Base-by-base conservation (phyloP, 2,329 filamentous ascomycete species). In the Aspergillus transmontanensis region DNA sequence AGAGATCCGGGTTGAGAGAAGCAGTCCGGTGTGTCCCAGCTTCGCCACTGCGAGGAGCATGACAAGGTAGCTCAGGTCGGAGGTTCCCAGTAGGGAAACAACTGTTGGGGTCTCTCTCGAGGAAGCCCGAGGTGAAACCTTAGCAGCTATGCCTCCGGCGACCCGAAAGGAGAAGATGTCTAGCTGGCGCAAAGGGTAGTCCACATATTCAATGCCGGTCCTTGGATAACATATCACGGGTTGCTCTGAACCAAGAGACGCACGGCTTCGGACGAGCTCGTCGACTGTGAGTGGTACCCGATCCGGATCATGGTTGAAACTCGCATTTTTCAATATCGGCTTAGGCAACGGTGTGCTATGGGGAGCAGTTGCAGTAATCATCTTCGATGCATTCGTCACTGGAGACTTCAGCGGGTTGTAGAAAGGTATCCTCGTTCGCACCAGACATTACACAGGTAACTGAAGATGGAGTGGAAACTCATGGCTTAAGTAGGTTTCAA, bases 1-100 rank as follows among this genome's bases (percentile, higher is more conserved):
- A 2, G 85, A 80, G 2, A 87, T 78, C 7, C 86, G 76, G 2
- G 83, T 85, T 0, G 85, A 87, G 2, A 88, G 76, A 39, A 87
- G 80, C 1, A 88, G 73, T 2, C 82, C 78, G 0, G 84, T 82
- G 74, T 85, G 85, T 10, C 86, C 86, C 14, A 88, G 75, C 64
- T 85, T 82, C 32, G 80, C 82, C 55, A 89, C 69, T 0, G 84
- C 86, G 51, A 87, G 78, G 48, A 84, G 76, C 4, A 84, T 83
- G 41, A 87, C 75, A 43, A 87, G 78, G 63, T 86, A 86, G 59
- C 86, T 83, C 11, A 88, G 76, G 64, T 84, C 83, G 1, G 85
- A 86, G 0, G 80, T 78, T 0, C 83, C 85, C 2, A 88, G 74
- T 12, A 88, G 69, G 1, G 81, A 84, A 28, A 87, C 78, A 0